Evolutionary conservation across 371 early-diverging fungal species (phyloP).

Genomic region (Rhizopus arrhizus): DNA sequence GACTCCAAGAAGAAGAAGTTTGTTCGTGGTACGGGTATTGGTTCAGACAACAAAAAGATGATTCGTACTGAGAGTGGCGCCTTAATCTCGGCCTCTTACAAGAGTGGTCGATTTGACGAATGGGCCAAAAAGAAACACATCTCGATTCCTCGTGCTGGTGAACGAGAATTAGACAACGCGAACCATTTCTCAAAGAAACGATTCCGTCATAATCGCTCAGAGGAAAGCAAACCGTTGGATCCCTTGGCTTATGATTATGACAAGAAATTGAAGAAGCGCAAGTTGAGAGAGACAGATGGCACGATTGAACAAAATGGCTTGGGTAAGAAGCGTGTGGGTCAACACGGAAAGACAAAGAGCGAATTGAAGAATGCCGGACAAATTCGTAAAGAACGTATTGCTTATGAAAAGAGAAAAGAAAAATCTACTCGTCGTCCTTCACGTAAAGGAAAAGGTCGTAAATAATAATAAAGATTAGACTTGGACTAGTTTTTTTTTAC

Average conservation of each 20-base stretch:
- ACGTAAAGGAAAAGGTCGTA: constrained; percentile 17
- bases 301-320: constrained; percentile 36
- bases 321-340: constrained; percentile 60
- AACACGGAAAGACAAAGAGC: constrained; percentile 48
- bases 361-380: constrained; percentile 85
- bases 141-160: constrained; percentile 82
- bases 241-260: constrained; percentile 66
- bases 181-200: constrained; percentile 48
- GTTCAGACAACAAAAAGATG: constrained; percentile 94
- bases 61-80: constrained; percentile 92
- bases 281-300: constrained; percentile 31
- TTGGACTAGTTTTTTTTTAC: too few relatives aligned
- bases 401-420: constrained; percentile 74
- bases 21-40: constrained; percentile 79
- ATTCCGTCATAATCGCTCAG: constrained; percentile 65
- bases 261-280: constrained; percentile 68
- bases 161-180: constrained; percentile 71
- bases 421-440: constrained; percentile 61
- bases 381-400: constrained; percentile 82
- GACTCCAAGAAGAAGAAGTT: constrained; percentile 94
- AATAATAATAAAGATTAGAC: neutral
- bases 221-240: constrained; percentile 66
- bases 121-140: constrained; percentile 90
- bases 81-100: constrained; percentile 87
- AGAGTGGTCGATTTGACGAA: constrained; percentile 80